Conservation (phyloP, 2,329 filamentous ascomycete species). For the Penicillium sp. region DNA sequence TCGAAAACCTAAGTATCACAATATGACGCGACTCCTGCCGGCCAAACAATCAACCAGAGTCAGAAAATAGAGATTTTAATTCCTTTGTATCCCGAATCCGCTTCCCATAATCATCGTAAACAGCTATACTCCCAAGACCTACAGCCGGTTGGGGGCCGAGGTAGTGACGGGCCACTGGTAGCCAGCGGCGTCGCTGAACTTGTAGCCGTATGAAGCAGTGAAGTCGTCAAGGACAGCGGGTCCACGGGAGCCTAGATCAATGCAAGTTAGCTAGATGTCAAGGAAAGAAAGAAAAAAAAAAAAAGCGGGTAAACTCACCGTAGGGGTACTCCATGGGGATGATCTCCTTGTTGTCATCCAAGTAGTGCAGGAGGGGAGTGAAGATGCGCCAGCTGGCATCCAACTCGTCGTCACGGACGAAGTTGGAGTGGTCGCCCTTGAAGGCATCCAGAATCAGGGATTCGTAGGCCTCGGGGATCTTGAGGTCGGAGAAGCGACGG, state of each 20-base stretch:
- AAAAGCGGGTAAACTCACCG: constrained; percentile 59
- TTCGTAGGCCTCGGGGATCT: constrained; percentile 99
- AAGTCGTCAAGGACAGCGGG: constrained; percentile 97
- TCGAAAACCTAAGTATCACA: constrained; percentile 9
- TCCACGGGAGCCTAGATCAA: constrained; percentile 76
- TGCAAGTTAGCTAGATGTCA: background rate
- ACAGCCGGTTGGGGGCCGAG: constrained; percentile 76
- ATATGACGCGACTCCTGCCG: constrained; percentile 13
- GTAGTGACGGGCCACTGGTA: constrained; percentile 87
- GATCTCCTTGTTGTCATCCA: constrained; percentile 99
- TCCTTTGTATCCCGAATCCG: constrained; percentile 18
- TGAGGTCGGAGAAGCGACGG: constrained; percentile 96
- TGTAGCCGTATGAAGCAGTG: constrained; percentile 96
- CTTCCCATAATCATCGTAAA: constrained; percentile 27
- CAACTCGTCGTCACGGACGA: constrained; percentile 93
- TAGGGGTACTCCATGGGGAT: constrained; percentile 99
- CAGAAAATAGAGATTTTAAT: constrained; percentile 24
- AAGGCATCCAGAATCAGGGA: constrained; percentile 94
- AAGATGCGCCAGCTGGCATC: constrained; percentile 99
- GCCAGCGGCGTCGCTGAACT: constrained; percentile 93
- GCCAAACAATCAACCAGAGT: constrained; percentile 1
- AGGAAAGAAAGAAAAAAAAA: too few species aligned
- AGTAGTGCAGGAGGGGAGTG: constrained; percentile 92
- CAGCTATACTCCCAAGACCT: constrained; percentile 37
- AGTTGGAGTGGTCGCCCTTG: constrained; percentile 99